These are phyloP conservation scores for Saraca asoca DNA, from an alignment of 331 rosid genomes.

Conservation along the genomic window DNA sequence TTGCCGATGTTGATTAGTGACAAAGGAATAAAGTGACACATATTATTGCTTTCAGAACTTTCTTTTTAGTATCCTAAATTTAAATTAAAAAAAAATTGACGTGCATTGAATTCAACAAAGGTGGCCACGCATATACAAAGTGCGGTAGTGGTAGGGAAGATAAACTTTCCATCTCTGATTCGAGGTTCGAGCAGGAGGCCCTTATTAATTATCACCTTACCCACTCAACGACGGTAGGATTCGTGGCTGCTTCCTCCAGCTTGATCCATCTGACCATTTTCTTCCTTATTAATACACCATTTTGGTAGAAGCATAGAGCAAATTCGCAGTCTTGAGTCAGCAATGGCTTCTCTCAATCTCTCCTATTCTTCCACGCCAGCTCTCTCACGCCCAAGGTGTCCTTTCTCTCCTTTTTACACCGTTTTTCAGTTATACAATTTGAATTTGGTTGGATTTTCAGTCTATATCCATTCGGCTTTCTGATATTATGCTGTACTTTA, in stretches of 20 bases:
- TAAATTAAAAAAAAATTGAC: too few species aligned
- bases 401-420: not conserved
- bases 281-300: not conserved
- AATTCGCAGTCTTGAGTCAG: not conserved
- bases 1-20: too few species aligned
- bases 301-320: constrained; percentile 9
- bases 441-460: not conserved
- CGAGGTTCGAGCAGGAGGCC: not conserved
- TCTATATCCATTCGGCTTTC: constrained; percentile 30
- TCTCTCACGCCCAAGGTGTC: constrained; percentile 49
- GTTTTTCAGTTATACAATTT: not conserved
- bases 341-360: constrained; percentile 60
- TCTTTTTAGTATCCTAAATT: too few species aligned
- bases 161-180: not conserved
- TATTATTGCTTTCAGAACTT: too few species aligned
- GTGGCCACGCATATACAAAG: too few species aligned
- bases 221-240: constrained; percentile 1
- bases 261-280: not conserved
- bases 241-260: constrained; percentile 38
- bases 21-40: too few species aligned
- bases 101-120: too few species aligned
- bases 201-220: too few species aligned
- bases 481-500: not conserved
- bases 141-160: not conserved
- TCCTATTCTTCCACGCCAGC: constrained; percentile 51